A percentile compares a stretch with the other conserved stretches of the same genome.
phyloP scores from a whole-genome alignment of 805 yeast genomes.

The Tetrapisispora fleetii region DNA sequence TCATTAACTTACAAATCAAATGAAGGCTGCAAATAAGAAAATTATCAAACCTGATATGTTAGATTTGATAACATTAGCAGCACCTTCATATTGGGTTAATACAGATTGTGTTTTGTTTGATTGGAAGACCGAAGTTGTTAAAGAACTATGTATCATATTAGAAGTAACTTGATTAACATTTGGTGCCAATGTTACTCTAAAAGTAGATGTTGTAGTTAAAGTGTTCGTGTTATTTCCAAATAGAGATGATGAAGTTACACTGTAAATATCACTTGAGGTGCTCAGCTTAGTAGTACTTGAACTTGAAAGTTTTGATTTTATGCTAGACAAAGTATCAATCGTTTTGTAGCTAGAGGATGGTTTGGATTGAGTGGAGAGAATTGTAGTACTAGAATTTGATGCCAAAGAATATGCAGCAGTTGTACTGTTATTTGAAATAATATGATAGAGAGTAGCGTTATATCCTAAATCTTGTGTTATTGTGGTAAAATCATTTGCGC shows the following conservation, averaged over 20 bases:
- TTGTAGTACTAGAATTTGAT: slow-evolving; percentile 15
- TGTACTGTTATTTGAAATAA: slow-evolving; percentile 11
- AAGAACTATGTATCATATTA: background rate
- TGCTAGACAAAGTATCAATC: background rate
- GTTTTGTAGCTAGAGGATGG: background rate
- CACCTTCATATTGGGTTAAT: slow-evolving; percentile 8
- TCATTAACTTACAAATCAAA: background rate
- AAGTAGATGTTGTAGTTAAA: background rate
- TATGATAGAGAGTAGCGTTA: background rate
- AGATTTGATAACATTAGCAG: slow-evolving; percentile 8
- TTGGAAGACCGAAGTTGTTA: background rate
- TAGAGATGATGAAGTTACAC: background rate
- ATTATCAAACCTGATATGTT: slow-evolving; percentile 7
- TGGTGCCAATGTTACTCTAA: background rate
- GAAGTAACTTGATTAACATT: background rate
- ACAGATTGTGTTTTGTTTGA: background rate
- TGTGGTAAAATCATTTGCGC: slow-evolving; percentile 1
- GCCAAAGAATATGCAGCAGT: background rate
- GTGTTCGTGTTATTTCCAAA: background rate
- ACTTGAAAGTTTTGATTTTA: background rate
- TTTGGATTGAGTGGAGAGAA: background rate
- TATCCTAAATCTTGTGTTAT: slow-evolving; percentile 1
- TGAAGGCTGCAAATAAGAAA: slow-evolving; percentile 1
- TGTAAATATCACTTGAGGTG: background rate
- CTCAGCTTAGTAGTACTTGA: background rate